These are phyloP conservation scores for Aspergillus nomiae DNA, from an alignment of 2,329 filamentous ascomycete species.

Conservation along the genomic window DNA sequence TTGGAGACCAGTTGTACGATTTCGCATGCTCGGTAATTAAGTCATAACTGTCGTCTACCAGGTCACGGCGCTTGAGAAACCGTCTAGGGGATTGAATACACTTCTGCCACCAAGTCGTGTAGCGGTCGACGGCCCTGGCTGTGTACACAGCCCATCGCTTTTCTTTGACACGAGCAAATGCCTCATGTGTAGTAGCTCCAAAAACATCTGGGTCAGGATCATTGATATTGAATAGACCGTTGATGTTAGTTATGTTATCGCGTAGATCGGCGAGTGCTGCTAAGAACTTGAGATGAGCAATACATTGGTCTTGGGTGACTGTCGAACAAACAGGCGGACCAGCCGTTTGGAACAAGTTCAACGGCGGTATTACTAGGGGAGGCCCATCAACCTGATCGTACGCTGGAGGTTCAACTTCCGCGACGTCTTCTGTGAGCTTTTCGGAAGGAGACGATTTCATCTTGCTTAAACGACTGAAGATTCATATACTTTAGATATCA, in stretches of 20 bases:
- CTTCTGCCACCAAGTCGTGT: constrained; percentile 64
- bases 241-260: constrained; percentile 65
- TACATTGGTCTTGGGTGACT: constrained; percentile 57
- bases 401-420: constrained; percentile 25
- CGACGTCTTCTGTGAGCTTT: constrained; percentile 6
- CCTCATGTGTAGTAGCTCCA: constrained; percentile 39
- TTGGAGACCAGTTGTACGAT: constrained; percentile 40
- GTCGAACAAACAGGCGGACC: constrained; percentile 18
- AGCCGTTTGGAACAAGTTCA: constrained; percentile 24
- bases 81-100: constrained; percentile 21
- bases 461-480: background rate
- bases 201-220: constrained; percentile 47
- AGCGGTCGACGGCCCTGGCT: constrained; percentile 68
- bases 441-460: background rate
- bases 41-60: constrained; percentile 35
- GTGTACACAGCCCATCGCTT: constrained; percentile 75
- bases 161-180: constrained; percentile 62
- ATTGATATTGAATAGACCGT: constrained; percentile 67
- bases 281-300: constrained; percentile 74
- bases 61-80: constrained; percentile 18
- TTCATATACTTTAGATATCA: background rate
- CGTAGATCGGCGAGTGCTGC: constrained; percentile 68
- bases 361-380: constrained; percentile 24
- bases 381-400: constrained; percentile 26
- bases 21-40: constrained; percentile 23